Evolutionary conservation across 768 basidiomycete genomes (phyloP), one percentile per base, ranked within the genome.

Genomic region (Serendipita sp.): DNA sequence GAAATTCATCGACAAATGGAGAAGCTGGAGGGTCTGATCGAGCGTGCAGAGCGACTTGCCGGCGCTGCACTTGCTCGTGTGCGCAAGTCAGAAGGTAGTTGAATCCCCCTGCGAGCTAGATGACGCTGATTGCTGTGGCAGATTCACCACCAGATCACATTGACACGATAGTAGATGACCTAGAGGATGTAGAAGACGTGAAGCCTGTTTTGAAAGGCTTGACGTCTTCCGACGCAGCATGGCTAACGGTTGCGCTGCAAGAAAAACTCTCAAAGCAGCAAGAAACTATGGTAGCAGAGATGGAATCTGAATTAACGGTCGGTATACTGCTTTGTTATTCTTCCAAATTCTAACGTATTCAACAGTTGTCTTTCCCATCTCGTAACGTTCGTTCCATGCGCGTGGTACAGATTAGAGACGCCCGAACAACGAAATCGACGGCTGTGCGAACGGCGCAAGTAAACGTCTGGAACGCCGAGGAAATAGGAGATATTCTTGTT

Each of bases 391-490:
- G 84, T 43, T 82, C 77, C 60, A 92, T 95, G 73, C 78, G 90
- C 44, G 81, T 94, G 3, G 69, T 92, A 16, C 75, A 83, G 14
- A 78, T 85, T 16, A 74, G 80, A 66, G 93, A 88, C 69, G 79
- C 81, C 17, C 75, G 76, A 38, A 84, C 82, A 28, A 66, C 69
- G 0, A 77, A 78, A 64, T 75, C 78, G 60, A 76, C 78, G 0
- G 74, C 80, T 5, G 74, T 79, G 64, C 79, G 89, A 58, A 76
- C 73, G 1, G 92, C 84, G 0, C 87, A 89, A 69, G 66, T 97
- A 61, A 93, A 86, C 0, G 79, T 94, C 2, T 93, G 90, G 90
- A 89, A 94, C 68, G 84, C 81, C 80, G 77, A 3, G 75, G 71
- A n/a, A 68, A 71, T 31, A 22, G 73, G 61, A 69, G 82, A 34